Evolutionary conservation across 495 filamentous ascomycete species (phyloP), one percentile per base, ranked within the genome.

Genomic region (Aspergillus sclerotioniger): DNA sequence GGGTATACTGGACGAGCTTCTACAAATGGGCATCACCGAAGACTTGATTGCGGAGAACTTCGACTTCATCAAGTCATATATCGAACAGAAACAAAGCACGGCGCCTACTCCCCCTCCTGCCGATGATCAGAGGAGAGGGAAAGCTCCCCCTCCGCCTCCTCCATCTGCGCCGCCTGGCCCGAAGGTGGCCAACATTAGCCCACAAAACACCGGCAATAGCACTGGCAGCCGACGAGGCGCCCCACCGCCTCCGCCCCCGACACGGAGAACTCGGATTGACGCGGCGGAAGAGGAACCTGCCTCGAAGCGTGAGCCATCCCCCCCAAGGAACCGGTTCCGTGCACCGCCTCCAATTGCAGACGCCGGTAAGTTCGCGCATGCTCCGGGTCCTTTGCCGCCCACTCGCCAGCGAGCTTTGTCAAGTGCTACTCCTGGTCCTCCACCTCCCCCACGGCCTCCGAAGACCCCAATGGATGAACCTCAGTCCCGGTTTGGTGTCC

Each of bases 1-100:
- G 73, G 84, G 86, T n/a, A 81, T 95, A 43, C 81, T 96, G 66
- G 87, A 87, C 63, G 91, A 96, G 65, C 74, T 98, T 20, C 77
- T 85, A 63, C 75, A 83, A 28, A 91, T 96, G 86, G 94, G 93
- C 3, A 90, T 97, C 45, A 95, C 90, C 1, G 89, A 94, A 64
- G 93, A 96, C 66, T 87, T 94, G 62, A 94, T 98, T 56, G 86
- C 84, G 53, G 89, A 95, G 56, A 92, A 97, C 65, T 88, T 91
- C 41, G 93, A 96, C 53, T 98, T 97, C 63, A 98, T 98, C 71
- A 90, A 93, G 71, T 80, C 86, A 16, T 98, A 94, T 65, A 87
- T 97, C 62, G 87, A 87, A 61, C 82, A 94, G 69, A 85, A 91
- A 63, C 89, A 93, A 69, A 81, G 81, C 29, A 61, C 73, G 47